Conservation (phyloP, 164 flowering plant genomes). For the Vitis rotundifolia region DNA sequence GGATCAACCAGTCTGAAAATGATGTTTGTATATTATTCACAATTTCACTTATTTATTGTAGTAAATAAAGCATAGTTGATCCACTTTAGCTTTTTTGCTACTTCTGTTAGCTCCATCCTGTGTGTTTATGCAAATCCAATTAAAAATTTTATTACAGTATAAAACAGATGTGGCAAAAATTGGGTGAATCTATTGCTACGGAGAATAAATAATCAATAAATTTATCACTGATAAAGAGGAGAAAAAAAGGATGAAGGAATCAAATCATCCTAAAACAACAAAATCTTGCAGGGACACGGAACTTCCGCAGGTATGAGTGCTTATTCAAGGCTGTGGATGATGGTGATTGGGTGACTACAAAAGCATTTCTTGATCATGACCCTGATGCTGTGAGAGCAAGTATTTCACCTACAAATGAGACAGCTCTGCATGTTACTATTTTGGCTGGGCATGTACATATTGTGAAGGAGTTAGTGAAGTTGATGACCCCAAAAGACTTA, state of each 20-base stretch:
- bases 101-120: too few relatives aligned
- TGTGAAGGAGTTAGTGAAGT: slow-evolving; percentile 21
- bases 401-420: slow-evolving; percentile 20
- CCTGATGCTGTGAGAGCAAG: slow-evolving; percentile 20
- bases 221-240: not conserved
- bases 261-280: not conserved
- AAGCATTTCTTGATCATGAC: slow-evolving; percentile 7
- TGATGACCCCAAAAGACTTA: slow-evolving; percentile 8
- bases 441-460: slow-evolving; percentile 20
- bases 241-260: not conserved
- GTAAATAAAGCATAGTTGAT: too few relatives aligned
- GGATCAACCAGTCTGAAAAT: too few relatives aligned
- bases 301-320: not conserved
- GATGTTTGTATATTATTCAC: too few relatives aligned
- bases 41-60: too few relatives aligned
- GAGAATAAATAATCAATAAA: too few relatives aligned
- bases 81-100: too few relatives aligned
- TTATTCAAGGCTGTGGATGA: slow-evolving; percentile 15
- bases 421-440: slow-evolving; percentile 33
- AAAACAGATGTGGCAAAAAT: too few relatives aligned
- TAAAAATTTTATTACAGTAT: too few relatives aligned
- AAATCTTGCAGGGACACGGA: not conserved
- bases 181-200: too few relatives aligned
- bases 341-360: slow-evolving; percentile 12
- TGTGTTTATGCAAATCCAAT: too few relatives aligned